Percentiles rank a stretch among this genome's conserved stretches.
Conservation (phyloP, 2,329 filamentous ascomycete species). For the Diaporthe batatas region DNA sequence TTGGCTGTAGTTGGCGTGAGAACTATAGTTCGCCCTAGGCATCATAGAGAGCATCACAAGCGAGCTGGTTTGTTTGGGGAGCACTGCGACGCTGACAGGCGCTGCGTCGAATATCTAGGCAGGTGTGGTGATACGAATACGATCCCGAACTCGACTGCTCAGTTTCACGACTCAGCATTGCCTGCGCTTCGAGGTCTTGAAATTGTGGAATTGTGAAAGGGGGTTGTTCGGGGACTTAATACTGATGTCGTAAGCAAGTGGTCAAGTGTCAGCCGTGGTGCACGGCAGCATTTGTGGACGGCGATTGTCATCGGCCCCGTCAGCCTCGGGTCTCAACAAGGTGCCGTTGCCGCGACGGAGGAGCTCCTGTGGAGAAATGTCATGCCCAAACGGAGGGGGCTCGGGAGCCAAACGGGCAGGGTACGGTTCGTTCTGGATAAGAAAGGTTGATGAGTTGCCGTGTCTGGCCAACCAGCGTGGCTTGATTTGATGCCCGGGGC, state of each 20-base stretch:
- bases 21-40: neutral
- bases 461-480: constrained; percentile 33
- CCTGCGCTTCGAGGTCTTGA: neutral
- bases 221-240: neutral
- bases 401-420: constrained; percentile 1
- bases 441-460: constrained; percentile 12
- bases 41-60: neutral
- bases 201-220: neutral
- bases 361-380: constrained; percentile 35
- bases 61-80: neutral
- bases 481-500: constrained; percentile 38
- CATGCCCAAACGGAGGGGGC: constrained; percentile 13
- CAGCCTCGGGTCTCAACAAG: constrained; percentile 23
- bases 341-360: constrained; percentile 34
- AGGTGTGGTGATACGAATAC: constrained; percentile 2
- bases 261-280: neutral
- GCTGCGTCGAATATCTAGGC: neutral
- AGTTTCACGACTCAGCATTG: neutral
- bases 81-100: neutral
- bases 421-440: constrained; percentile 31
- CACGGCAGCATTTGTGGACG: neutral
- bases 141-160: constrained; percentile 7
- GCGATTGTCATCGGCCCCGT: constrained; percentile 31
- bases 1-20: neutral
- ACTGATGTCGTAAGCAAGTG: neutral